phyloP scores from a whole-genome alignment of 148 eudicot species.

The Salicornia ramosissima region DNA sequence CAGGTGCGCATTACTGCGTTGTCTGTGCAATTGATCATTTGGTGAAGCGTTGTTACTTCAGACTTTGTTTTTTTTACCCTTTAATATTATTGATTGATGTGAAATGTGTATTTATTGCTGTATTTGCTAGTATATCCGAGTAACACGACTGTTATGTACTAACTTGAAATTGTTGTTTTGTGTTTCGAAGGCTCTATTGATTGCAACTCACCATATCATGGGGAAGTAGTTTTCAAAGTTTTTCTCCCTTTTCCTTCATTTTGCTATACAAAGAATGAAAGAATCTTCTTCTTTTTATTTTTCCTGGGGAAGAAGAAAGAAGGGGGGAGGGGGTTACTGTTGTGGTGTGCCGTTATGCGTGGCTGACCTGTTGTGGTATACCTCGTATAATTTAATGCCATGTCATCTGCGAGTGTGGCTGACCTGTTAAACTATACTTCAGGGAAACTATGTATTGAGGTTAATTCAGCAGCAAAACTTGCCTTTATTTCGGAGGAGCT shows the following conservation, averaged over 20 bases:
- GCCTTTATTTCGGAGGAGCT: slow-evolving; percentile 96
- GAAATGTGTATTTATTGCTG: background rate
- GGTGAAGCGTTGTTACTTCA: background rate
- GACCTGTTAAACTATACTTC: no score
- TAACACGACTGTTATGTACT: no score
- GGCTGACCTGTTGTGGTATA: background rate
- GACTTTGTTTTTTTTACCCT: background rate
- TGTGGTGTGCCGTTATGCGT: background rate
- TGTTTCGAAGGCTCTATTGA: background rate
- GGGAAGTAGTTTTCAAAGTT: background rate
- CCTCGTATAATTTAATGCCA: background rate
- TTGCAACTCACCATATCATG: background rate
- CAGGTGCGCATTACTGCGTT: slow-evolving; percentile 40
- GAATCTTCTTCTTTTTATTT: background rate
- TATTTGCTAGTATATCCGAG: background rate
- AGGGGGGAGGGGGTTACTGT: background rate
- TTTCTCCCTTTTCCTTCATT: background rate
- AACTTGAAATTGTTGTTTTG: background rate
- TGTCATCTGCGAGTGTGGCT: no score
- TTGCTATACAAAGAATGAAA: background rate
- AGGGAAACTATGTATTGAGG: slow-evolving; percentile 95
- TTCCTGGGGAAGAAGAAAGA: background rate
- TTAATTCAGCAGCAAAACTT: slow-evolving; percentile 59
- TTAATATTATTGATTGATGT: background rate
- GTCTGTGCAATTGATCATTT: background rate